Base-by-base conservation (phyloP, 176 grass and related monocot species). In the Carex cristatella region DNA sequence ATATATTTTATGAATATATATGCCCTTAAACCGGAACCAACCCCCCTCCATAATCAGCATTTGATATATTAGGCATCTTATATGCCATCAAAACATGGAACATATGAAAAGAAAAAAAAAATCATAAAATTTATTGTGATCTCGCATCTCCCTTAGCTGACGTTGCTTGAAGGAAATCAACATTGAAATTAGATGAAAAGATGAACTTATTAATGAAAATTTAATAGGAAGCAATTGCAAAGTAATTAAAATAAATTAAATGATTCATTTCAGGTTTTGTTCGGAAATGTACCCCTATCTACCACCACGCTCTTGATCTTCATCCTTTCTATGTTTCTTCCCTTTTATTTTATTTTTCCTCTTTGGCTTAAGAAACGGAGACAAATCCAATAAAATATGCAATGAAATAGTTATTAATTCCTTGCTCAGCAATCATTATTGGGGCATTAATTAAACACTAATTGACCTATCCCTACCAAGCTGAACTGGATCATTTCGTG, bases 331-430 rank as follows among this genome's bases (percentile, higher is more conserved):
- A 28, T 63, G 61, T 67, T 82, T 61, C 38, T 82, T 82, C 35
- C 37, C 11, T 65, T 31, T 30, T 15, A 11, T 14, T 66, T 42
- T 58, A 28, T 33, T 80, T 80, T 80, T 79, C 3, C 6, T 14
- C 23, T 80, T 65, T 82, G 60, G 80, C n/a, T 48, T 49, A 82
- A 61, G 28, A 59, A 62, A 40, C 31, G 33, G 79, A 81, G 79
- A 81, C 79, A 81, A 62, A 81, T 66, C 62, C 40, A 82, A 65
- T 61, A 82, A 30, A 55, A 19, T 62, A 81, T 60, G 9, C 28
- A 79, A 13, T 81, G 9, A 81, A 61, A 2, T 37, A 49, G 49
- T 81, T 60, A 44, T n/a, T 80, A 7, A 58, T 79, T 80, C 33
- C 35, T 28, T 11, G 19, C 61, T 66, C 31, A 82, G 40, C 61